Base-by-base conservation (phyloP, 2,329 filamentous ascomycete species). In the Atkinsonella hypoxylon region DNA sequence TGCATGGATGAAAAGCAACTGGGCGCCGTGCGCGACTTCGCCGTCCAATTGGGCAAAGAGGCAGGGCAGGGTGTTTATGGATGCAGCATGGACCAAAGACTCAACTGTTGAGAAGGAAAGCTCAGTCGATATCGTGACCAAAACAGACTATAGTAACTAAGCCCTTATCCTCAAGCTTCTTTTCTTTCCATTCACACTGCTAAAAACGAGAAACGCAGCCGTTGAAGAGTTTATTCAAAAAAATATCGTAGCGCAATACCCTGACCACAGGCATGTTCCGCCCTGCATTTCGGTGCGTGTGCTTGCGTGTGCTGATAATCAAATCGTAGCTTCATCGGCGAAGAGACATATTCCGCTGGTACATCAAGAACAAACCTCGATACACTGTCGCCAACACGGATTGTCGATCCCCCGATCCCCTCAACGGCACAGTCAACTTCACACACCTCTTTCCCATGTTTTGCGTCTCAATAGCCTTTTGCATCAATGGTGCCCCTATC, bases 371-470 rank as follows among this genome's bases (percentile, higher is more conserved):
- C 81, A 44, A 89, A 89, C 60, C 75, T 89, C 5, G 81, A 89
- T 54, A 70, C 68, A 44, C 62, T 76, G 39, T 58, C 67, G 0
- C 85, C 85, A 42, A 88, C 85, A 32, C 89, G 85, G 86, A 80
- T 82, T 59, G 76, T 89, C 40, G 86, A 90, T 64, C 85, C 86
- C 10, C 74, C 40, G 86, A 90, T 64, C 85, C 86, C 10, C 74
- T 89, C 30, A 85, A 89, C 60, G 85, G 83, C 70, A 89, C 86
- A 3, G 84, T 89, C 53, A 89, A 89, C 70, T 89, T 85, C 68
- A 87, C 85, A 31, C 86, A 89, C 64, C 74, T 87, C 6, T 88
- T 87, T 61, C 84, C 84, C 52, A 87, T 88, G 81, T 89, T 87
- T 68, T 89, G 86, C 64, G 82, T 89, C 42, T 87, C 82, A 36